Evolutionary conservation across 1,284 basidiomycete genomes (phyloP), one percentile per base, ranked within the genome.

Genomic region (Trichosporon inkin): DNA sequence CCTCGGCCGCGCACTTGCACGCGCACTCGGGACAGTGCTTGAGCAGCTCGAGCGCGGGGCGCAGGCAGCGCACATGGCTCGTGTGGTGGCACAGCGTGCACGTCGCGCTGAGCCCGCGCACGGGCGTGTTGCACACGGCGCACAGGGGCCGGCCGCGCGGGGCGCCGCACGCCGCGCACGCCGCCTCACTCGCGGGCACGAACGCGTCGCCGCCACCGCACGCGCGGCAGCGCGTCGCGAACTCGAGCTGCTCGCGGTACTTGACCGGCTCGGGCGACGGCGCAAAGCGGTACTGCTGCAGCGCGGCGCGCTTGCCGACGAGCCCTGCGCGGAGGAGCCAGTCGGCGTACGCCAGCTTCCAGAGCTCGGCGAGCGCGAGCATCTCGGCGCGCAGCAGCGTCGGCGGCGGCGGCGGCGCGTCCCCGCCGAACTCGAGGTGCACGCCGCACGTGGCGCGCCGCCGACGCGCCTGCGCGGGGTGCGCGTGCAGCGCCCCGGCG

Each of bases 291-390:
- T 70, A 81, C 67, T 88, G 88, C 57, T 90, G 72, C 13, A 92
- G 78, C 60, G 88, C 87, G 11, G 86, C 77, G 14, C 90, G 82
- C 68, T 88, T 86, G 28, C 84, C 82, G 57, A 83, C 79, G 47
- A 91, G 74, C 62, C 85, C 80, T 84, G 88, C 88, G 41, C 86
- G 80, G 62, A 87, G 84, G 13, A 92, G 79, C 67, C 87, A 80
- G 63, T 92, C 88, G 1, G 86, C 86, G 71, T 91, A 92, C 0
- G 82, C 81, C 39, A 85, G 74, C 40, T 73, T 74, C 63, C 69
- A 73, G 2, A 63, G 62, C 53, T 75, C 73, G 55, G 70, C 74
- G 7, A 66, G 58, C 6, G 62, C 51, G 19, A 68, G 55, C 17
- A 71, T 53, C 13, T 69, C 66, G 3, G 39, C 52, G 16, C 68